Conservation (phyloP, 140 eudicot species). For the Erigeron philadelphicus region DNA sequence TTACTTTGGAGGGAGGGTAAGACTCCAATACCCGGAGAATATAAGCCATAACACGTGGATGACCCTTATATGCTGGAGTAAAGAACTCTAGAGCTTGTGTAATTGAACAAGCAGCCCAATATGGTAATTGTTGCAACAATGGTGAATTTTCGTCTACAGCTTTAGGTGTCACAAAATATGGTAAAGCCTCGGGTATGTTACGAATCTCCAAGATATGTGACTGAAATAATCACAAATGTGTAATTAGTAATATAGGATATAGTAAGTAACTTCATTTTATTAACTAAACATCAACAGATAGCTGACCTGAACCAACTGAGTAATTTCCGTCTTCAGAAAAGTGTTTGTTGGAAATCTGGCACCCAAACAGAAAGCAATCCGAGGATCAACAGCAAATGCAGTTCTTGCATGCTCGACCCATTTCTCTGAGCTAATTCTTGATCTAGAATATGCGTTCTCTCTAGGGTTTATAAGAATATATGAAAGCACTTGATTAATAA, state of each 20-base stretch:
- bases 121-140: conserved; percentile 88
- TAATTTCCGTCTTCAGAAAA: conserved; percentile 58
- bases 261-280: not conserved
- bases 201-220: conserved; percentile 91
- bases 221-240: conserved; percentile 36
- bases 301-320: conserved; percentile 84
- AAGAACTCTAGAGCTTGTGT: conserved; percentile 93
- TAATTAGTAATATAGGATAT: not conserved
- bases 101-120: conserved; percentile 99
- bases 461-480: conserved; percentile 32
- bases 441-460: conserved; percentile 51
- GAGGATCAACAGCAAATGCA: conserved; percentile 92
- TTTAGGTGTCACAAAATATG: conserved; percentile 87
- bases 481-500: not conserved
- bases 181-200: conserved; percentile 81
- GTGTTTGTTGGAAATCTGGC: conserved; percentile 81
- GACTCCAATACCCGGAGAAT: conserved; percentile 89
- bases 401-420: conserved; percentile 87
- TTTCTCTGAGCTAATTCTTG: conserved; percentile 71
- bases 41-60: conserved; percentile 98
- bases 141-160: conserved; percentile 86
- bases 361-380: conserved; percentile 72
- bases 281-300: conserved; percentile 13
- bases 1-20: conserved; percentile 88
- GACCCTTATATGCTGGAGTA: conserved; percentile 96